These are phyloP conservation scores for Monosporozyma siamensis DNA, from an alignment of 805 yeast genomes.

Conservation along the genomic window DNA sequence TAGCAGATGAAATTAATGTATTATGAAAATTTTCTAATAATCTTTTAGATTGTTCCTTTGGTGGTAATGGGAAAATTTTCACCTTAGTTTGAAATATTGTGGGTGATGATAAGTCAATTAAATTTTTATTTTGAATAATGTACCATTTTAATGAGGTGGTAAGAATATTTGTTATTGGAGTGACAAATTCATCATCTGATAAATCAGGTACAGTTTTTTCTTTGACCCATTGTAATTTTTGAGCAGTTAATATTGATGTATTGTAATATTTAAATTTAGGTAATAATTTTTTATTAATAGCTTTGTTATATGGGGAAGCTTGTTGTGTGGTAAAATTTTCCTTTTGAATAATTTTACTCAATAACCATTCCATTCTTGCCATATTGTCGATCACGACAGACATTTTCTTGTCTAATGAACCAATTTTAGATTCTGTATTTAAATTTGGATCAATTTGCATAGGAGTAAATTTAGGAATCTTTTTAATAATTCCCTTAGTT, in stretches of 20 bases:
- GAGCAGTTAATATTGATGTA: slow-evolving; percentile 17
- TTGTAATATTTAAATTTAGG: slow-evolving; percentile 13
- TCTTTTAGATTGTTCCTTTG: slow-evolving; percentile 17
- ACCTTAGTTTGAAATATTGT: slow-evolving; percentile 9
- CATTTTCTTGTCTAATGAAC: slow-evolving; percentile 17
- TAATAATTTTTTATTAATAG: background rate
- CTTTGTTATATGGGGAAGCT: background rate
- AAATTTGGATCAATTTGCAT: background rate
- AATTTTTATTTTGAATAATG: slow-evolving; percentile 17
- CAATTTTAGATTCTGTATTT: slow-evolving; percentile 8
- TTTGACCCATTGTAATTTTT: slow-evolving; percentile 19
- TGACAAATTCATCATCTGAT: slow-evolving; percentile 9
- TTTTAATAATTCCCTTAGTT: background rate
- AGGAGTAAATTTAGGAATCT: background rate
- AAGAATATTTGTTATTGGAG: slow-evolving; percentile 16
- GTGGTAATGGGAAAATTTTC: slow-evolving; percentile 17
- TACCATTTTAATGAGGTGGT: slow-evolving; percentile 20
- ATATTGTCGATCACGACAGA: slow-evolving; percentile 17
- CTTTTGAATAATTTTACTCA: slow-evolving; percentile 11
- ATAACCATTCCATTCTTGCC: slow-evolving; percentile 17
- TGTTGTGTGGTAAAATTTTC: slow-evolving; percentile 2
- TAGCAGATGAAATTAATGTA: slow-evolving; percentile 13
- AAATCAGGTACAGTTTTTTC: slow-evolving; percentile 7
- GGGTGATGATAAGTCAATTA: slow-evolving; percentile 20
- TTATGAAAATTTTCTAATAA: slow-evolving; percentile 17